A percentile compares a stretch with the other conserved stretches of the same genome.
Conservation (phyloP, 768 basidiomycete species). For the Boletus rubroflammeus region DNA sequence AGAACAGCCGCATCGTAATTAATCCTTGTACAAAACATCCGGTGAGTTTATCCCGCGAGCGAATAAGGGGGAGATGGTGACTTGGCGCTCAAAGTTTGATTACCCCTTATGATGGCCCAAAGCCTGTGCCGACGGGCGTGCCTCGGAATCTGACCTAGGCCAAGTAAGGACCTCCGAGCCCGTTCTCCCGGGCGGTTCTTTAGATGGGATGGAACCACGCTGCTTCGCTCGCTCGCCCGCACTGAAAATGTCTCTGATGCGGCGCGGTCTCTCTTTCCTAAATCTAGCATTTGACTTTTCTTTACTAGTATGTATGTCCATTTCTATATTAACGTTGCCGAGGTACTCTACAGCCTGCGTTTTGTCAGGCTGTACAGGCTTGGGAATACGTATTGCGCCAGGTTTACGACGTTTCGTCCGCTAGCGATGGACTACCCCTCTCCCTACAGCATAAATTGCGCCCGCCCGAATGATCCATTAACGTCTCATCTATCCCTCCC, state of each 20-base stretch:
- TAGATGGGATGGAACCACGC: slow-evolving; percentile 10
- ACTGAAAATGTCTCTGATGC: slow-evolving; percentile 23
- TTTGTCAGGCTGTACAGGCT: slow-evolving; percentile 32
- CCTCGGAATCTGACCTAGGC: slow-evolving; percentile 5
- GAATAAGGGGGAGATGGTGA: slow-evolving; percentile 1
- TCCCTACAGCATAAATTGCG: slow-evolving; percentile 30
- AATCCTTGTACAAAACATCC: slow-evolving; percentile 1
- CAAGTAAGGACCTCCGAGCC: slow-evolving; percentile 3
- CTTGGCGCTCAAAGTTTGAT: slow-evolving; percentile 22
- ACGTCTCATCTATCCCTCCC: slow-evolving; percentile 12
- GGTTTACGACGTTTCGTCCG: slow-evolving; percentile 25
- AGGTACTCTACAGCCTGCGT: slow-evolving; percentile 15
- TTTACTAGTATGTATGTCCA: slow-evolving; percentile 17
- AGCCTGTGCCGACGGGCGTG: slow-evolving; percentile 1
- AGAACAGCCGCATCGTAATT: slow-evolving; percentile 7
- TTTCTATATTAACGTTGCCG: slow-evolving; percentile 32
- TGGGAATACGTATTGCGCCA: slow-evolving; percentile 34
- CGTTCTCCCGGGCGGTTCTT: slow-evolving; percentile 12
- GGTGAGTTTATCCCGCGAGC: slow-evolving; percentile 21
- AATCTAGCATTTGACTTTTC: slow-evolving; percentile 26
- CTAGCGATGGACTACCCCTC: slow-evolving; percentile 24
- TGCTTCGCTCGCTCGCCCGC: slow-evolving; percentile 13
- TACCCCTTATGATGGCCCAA: slow-evolving; percentile 11
- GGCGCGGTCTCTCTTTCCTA: slow-evolving; percentile 24
- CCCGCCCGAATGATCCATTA: slow-evolving; percentile 2